Evolutionary conservation across 192 early-diverging fungal species (phyloP).

Genomic region (Jimgerdemannia lactiflua): DNA sequence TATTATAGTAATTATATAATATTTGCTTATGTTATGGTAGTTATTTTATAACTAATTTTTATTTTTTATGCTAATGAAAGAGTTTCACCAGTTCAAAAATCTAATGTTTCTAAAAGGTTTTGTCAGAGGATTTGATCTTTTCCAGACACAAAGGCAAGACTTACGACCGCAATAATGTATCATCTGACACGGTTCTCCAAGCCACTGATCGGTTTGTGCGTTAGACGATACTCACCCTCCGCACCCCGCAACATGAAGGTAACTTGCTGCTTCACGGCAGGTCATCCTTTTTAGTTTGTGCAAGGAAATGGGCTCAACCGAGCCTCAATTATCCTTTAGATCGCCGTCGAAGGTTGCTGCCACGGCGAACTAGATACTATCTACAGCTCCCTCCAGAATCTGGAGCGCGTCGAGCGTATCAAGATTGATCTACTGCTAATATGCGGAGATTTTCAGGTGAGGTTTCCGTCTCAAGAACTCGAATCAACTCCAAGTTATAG

Average conservation of each 20-base stretch:
- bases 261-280: not conserved
- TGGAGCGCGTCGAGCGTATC: conserved; percentile 58
- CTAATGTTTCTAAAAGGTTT: too few relatives aligned
- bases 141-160: too few relatives aligned
- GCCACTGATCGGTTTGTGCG: too few relatives aligned
- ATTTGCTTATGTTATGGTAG: too few relatives aligned
- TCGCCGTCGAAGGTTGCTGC: conserved; percentile 96
- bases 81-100: too few relatives aligned
- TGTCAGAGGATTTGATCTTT: too few relatives aligned
- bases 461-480: not conserved
- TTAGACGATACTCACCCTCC: too few relatives aligned
- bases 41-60: too few relatives aligned
- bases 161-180: too few relatives aligned
- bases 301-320: not conserved
- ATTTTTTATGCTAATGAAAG: too few relatives aligned
- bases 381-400: conserved; percentile 63
- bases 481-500: not conserved
- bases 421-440: conserved; percentile 91
- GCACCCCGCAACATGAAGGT: not conserved
- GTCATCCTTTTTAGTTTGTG: not conserved
- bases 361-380: conserved; percentile 94
- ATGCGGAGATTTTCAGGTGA: conserved; percentile 96
- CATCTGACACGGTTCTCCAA: too few relatives aligned
- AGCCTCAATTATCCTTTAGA: conserved; percentile 25
- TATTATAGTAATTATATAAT: too few relatives aligned